Conservation (phyloP, 768 basidiomycete species). For the Auricularia sp. region DNA sequence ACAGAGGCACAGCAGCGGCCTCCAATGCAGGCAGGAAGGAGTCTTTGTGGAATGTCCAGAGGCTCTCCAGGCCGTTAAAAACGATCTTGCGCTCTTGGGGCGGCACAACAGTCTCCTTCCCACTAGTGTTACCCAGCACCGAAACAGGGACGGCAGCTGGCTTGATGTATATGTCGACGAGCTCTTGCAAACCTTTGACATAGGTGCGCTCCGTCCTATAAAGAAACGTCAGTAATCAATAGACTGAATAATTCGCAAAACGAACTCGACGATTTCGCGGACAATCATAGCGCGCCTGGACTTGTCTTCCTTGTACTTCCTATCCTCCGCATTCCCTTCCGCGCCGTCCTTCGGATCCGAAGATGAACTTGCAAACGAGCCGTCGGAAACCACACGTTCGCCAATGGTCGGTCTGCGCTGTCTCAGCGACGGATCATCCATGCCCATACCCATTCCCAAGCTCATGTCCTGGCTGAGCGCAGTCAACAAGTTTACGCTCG, state of each 20-base stretch:
- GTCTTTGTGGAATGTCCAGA: conserved; percentile 87
- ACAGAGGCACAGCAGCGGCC: conserved; percentile 57
- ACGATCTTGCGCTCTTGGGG: conserved; percentile 79
- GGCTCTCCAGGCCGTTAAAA: conserved; percentile 79
- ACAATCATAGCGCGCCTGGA: conserved; percentile 73
- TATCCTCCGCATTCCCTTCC: conserved; percentile 42
- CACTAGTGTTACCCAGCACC: conserved; percentile 49
- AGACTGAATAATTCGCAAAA: conserved; percentile 11
- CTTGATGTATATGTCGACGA: conserved; percentile 90
- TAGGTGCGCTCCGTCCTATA: conserved; percentile 88
- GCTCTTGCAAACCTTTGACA: conserved; percentile 85
- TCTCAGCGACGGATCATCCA: conserved; percentile 21
- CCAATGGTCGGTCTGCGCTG: conserved; percentile 58
- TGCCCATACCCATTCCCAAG: conserved; percentile 22
- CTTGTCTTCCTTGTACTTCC: conserved; percentile 88
- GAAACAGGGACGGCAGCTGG: conserved; percentile 66
- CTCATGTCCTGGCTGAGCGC: conserved; percentile 17
- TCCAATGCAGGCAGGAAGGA: conserved; percentile 90
- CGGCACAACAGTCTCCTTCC: conserved; percentile 80
- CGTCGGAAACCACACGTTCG: conserved; percentile 49
- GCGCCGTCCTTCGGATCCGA: not conserved
- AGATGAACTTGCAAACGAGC: conserved; percentile 10
- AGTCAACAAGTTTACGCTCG: conserved; percentile 23
- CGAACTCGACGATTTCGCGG: conserved; percentile 85
- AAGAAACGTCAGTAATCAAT: conserved; percentile 10